These are phyloP conservation scores for Botryotinia narcissicola DNA, from an alignment of 2,329 filamentous ascomycete genomes.

Conservation along the genomic window DNA sequence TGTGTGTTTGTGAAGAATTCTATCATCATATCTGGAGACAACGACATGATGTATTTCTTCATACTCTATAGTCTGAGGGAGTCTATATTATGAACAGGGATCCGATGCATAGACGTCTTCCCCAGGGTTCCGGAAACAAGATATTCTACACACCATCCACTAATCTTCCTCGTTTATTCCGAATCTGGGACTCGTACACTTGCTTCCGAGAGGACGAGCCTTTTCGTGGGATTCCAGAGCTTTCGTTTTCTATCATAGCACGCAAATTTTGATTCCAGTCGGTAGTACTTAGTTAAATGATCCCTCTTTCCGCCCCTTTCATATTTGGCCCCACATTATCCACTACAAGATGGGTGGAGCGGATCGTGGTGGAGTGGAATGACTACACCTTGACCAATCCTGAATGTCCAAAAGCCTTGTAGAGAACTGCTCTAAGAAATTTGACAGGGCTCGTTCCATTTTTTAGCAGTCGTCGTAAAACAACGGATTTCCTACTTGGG, in stretches of 20 bases:
- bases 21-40: too few relatives aligned
- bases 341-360: neutral
- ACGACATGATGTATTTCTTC: neutral
- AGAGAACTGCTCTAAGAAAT: neutral
- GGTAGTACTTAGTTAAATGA: neutral
- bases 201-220: neutral
- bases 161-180: neutral
- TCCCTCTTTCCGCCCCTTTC: neutral
- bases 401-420: neutral
- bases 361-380: neutral
- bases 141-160: neutral
- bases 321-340: neutral
- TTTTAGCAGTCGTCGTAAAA: neutral
- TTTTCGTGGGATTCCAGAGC: neutral
- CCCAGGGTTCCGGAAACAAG: neutral
- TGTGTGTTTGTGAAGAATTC: neutral
- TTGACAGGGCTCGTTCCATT: neutral
- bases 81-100: neutral
- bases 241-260: neutral
- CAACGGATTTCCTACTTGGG: neutral
- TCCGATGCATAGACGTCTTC: neutral
- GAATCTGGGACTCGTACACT: neutral
- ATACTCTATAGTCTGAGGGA: neutral
- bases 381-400: neutral
- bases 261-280: neutral